phyloP scores from a whole-genome alignment of 805 yeast species.

The Tanozyma kutaoensis region DNA sequence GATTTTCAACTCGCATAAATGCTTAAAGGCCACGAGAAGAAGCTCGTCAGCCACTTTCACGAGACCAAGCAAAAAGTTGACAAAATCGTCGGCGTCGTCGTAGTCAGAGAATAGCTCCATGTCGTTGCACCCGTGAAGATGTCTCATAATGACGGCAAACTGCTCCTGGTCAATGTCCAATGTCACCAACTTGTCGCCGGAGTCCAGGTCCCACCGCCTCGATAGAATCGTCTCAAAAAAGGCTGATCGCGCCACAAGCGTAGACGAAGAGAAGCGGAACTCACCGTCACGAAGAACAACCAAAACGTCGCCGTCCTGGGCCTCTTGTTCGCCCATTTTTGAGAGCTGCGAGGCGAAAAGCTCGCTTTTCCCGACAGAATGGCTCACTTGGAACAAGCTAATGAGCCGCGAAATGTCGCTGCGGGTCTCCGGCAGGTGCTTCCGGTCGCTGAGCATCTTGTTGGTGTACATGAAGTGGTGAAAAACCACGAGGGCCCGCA shows the following conservation, averaged over 20 bases:
- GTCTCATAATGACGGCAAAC: conserved; percentile 37
- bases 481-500: conserved; percentile 26
- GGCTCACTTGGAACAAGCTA: conserved; percentile 1
- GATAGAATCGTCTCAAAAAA: conserved; percentile 51
- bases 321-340: conserved; percentile 7
- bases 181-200: conserved; percentile 12
- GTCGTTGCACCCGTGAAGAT: conserved; percentile 43
- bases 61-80: conserved; percentile 42
- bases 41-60: conserved; percentile 53
- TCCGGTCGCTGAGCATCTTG: conserved; percentile 32
- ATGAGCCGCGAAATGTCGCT: background rate
- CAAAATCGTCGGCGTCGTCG: conserved; percentile 24
- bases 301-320: conserved; percentile 22
- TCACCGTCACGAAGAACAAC: conserved; percentile 35
- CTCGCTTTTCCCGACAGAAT: conserved; percentile 3
- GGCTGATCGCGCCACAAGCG: conserved; percentile 44
- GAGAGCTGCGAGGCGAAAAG: conserved; percentile 8
- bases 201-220: conserved; percentile 31
- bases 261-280: conserved; percentile 32
- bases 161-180: conserved; percentile 26
- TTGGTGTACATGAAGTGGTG: conserved; percentile 40
- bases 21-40: conserved; percentile 43
- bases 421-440: conserved; percentile 5
- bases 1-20: conserved; percentile 45
- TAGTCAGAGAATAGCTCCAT: conserved; percentile 17